Evolutionary conservation across 202 grass and related monocot genomes (phyloP).

Genomic region (Saccharum hybrid): DNA sequence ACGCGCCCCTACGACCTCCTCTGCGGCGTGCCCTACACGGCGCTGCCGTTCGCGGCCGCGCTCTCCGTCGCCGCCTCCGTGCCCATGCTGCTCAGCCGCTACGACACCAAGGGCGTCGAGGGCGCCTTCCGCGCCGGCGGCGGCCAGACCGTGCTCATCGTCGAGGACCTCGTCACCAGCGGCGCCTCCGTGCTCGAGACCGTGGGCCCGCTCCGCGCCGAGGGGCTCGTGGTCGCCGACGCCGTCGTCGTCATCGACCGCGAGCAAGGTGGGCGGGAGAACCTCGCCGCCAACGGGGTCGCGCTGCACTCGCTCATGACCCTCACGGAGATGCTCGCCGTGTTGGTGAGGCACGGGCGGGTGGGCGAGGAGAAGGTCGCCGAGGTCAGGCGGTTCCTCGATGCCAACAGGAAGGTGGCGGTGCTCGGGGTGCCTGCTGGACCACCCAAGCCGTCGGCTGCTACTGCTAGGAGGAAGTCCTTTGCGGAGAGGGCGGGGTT

Average conservation of each 20-base stretch:
- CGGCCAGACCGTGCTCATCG: slow-evolving; percentile 64
- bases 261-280: slow-evolving; percentile 85
- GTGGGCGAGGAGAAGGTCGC: slow-evolving; percentile 63
- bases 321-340: slow-evolving; percentile 74
- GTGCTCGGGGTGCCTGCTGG: slow-evolving; percentile 44
- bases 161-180: slow-evolving; percentile 95
- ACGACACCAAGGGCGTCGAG: slow-evolving; percentile 77
- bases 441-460: slow-evolving; percentile 1
- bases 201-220: slow-evolving; percentile 53
- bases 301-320: slow-evolving; percentile 69
- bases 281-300: slow-evolving; percentile 70
- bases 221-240: slow-evolving; percentile 61
- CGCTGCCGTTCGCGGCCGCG: slow-evolving; percentile 86
- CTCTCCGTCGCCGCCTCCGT: slow-evolving; percentile 60
- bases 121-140: slow-evolving; percentile 51
- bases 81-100: slow-evolving; percentile 90
- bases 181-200: slow-evolving; percentile 92
- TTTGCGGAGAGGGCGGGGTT: slow-evolving; percentile 65
- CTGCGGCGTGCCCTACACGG: slow-evolving; percentile 94
- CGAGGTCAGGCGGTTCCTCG: slow-evolving; percentile 77
- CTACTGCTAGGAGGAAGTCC: slow-evolving; percentile 35
- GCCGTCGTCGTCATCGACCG: slow-evolving; percentile 85
- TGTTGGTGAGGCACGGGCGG: slow-evolving; percentile 59
- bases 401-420: slow-evolving; percentile 74
- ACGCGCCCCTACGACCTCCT: slow-evolving; percentile 69